phyloP scores from a whole-genome alignment of 2,329 filamentous ascomycete species.

The Microsporum audouinii region DNA sequence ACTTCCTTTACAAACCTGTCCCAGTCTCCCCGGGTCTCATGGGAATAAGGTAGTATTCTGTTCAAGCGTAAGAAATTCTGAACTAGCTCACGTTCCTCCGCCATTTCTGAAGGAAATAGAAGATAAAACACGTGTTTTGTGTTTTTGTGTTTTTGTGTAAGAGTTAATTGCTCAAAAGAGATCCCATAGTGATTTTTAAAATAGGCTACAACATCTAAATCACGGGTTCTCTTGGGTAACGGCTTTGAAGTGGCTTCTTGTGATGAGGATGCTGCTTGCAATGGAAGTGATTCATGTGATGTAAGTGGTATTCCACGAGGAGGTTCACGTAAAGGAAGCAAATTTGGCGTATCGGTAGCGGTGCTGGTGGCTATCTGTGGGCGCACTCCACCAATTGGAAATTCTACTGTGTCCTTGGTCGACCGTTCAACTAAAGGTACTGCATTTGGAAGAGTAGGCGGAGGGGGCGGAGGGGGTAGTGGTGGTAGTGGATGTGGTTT shows the following conservation, averaged over 20 bases:
- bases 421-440: background rate
- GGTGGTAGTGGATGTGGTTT: background rate
- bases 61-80: constrained; percentile 19
- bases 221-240: background rate
- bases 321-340: background rate
- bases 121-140: constrained; percentile 25
- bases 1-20: constrained; percentile 23
- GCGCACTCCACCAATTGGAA: no score
- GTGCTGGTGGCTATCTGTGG: background rate
- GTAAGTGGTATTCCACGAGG: background rate
- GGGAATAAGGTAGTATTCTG: constrained; percentile 23
- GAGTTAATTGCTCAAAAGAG: constrained; percentile 21
- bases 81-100: constrained; percentile 21
- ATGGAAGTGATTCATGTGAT: background rate
- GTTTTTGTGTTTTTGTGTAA: constrained; percentile 13
- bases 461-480: background rate
- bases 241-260: background rate
- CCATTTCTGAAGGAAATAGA: constrained; percentile 21
- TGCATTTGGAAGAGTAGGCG: background rate
- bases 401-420: background rate
- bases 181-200: constrained; percentile 17
- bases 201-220: constrained; percentile 9
- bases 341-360: background rate
- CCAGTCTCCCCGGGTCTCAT: constrained; percentile 25
- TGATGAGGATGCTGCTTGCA: background rate